Evolutionary conservation across 495 filamentous ascomycete genomes (phyloP), one percentile per base, ranked within the genome.

Genomic region (Aspergillus conjunctus): DNA sequence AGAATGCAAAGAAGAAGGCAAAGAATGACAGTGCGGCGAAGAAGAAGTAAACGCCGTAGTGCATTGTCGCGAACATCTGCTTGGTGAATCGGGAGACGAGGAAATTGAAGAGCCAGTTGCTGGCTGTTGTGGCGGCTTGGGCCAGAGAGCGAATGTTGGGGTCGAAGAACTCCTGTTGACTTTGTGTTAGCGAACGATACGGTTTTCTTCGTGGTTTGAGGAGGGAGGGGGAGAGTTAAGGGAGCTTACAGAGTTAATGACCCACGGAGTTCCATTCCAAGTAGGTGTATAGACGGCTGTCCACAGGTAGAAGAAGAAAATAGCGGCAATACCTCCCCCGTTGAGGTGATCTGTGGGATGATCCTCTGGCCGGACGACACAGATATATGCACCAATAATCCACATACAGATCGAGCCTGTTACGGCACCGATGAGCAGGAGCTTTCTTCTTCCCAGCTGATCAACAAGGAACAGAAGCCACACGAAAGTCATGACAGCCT

Each of bases 291-390:
- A 91, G 68, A 88, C 87, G 1, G 86, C 85, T 14, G 87, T 89
- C 85, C 87, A 90, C 10, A 91, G 81, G 66, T 90, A 91, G 77
- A 90, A 90, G 78, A 91, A 89, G 78, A 89, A 85, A 20, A 91
- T 81, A 17, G 87, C 87, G 0, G 84, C 84, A 52, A 88, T 87
- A 55, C 87, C 87, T 32, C 79, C 83, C 2, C 79, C 71, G 20
- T 74, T 71, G 11, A 89, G 71, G n/a, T 69, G 59, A 7, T 58
- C 54, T 17, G 54, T 71, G 20, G 70, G 69, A 45, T 82, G 73
- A 1, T 75, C 66, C n/a, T 67, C 73, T 4, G 85, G 79, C 58
- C 83, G 70, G 6, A 84, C 80, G 48, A 84, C 75, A 56, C 91
- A 90, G 52, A 95, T 81, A 71, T 78, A 78, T 4, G 68, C 74